Percentiles rank a stretch among this genome's conserved stretches.
These are phyloP conservation scores for Fusarium tupiense DNA, from an alignment of 2,329 filamentous ascomycete species.

Conservation along the genomic window DNA sequence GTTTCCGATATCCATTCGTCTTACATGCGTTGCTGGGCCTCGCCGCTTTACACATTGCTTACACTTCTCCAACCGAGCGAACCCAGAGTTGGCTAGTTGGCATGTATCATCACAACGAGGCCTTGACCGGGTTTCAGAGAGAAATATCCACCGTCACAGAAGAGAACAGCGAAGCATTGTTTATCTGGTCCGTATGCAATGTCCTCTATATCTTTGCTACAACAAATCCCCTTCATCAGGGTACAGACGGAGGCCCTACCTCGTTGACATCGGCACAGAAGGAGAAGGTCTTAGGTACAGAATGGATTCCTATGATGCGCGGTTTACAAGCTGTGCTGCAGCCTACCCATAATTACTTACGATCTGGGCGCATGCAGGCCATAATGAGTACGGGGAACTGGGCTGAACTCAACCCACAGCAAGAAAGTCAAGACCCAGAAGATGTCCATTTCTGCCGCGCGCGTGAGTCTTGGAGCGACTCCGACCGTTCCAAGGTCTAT, in stretches of 20 bases:
- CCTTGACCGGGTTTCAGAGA: not conserved
- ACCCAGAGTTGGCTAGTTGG: not conserved
- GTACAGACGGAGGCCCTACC: not conserved
- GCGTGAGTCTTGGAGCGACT: not conserved
- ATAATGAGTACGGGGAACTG: not conserved
- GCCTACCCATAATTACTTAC: not conserved
- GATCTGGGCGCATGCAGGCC: accelerated
- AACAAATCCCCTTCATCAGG: not conserved
- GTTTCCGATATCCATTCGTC: not conserved
- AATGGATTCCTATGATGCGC: not conserved
- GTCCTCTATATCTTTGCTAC: not conserved
- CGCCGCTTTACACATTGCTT: not conserved
- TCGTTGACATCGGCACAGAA: not conserved
- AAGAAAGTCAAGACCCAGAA: not conserved
- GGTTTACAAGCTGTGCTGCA: not conserved
- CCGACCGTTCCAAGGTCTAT: accelerated
- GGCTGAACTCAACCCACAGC: not conserved
- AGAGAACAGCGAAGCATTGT: not conserved
- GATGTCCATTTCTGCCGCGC: not conserved
- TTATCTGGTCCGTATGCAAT: not conserved
- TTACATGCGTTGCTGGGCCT: not conserved
- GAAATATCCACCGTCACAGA: not conserved
- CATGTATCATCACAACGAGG: not conserved
- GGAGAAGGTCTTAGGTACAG: not conserved
- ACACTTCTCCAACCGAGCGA: not conserved